phyloP scores from a whole-genome alignment of 108 stramenopile species.

The Nitzschia sp. region DNA sequence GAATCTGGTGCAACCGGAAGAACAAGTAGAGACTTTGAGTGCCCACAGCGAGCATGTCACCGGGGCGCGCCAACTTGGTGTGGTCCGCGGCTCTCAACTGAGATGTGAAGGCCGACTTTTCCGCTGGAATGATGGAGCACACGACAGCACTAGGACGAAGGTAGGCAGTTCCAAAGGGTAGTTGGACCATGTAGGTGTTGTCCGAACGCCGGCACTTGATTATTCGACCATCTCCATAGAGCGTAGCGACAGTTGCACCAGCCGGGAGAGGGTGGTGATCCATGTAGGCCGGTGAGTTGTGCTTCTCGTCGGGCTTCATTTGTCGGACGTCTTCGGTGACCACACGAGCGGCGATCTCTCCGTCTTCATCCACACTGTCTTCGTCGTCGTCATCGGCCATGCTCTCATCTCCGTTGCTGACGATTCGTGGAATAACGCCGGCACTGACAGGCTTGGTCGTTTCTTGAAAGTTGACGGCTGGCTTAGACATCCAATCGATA shows the following conservation, averaged over 20 bases:
- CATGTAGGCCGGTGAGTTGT: conserved; percentile 11
- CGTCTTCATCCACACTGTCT: conserved; percentile 37
- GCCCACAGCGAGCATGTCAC: conserved; percentile 77
- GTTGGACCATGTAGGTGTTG: conserved; percentile 56
- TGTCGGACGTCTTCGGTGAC: conserved; percentile 43
- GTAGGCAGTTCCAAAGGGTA: conserved; percentile 53
- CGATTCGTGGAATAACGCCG: conserved; percentile 35
- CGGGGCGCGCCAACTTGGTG: conserved; percentile 52
- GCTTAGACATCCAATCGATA: conserved; percentile 74
- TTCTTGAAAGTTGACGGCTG: conserved; percentile 55
- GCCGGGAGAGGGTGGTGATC: conserved; percentile 76
- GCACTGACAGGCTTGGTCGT: conserved; percentile 26
- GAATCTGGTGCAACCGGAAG: conserved; percentile 83
- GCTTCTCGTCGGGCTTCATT: conserved; percentile 18
- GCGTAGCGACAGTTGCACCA: conserved; percentile 69
- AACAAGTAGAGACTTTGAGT: conserved; percentile 88
- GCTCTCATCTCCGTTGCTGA: conserved; percentile 53
- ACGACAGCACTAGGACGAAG: conserved; percentile 67
- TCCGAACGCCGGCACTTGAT: conserved; percentile 51
- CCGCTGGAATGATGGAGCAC: conserved; percentile 67
- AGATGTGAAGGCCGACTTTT: conserved; percentile 67
- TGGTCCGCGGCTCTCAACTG: conserved; percentile 65
- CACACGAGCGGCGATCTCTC: conserved; percentile 20
- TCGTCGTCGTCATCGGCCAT: conserved; percentile 54
- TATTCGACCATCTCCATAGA: conserved; percentile 71